Evolutionary conservation across 2,329 filamentous ascomycete genomes (phyloP), one percentile per base, ranked within the genome.

Genomic region (Penicillium glabrum): DNA sequence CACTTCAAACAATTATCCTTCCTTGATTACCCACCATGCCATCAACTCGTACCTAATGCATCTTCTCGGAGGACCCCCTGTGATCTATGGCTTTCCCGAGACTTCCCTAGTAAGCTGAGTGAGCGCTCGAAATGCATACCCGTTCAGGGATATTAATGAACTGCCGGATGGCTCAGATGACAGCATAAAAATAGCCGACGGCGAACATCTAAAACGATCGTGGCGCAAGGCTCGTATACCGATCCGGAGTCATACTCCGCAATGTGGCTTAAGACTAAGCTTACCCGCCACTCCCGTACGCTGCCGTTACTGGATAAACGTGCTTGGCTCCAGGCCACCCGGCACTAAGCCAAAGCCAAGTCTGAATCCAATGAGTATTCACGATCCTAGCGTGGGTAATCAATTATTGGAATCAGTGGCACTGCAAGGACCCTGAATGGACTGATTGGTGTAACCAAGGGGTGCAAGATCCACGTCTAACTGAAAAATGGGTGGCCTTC

Each of bases 391-490:
- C 54, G 39, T 53, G 41, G 31, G 39, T 21, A 43, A 46, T 53
- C 50, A 57, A 57, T 53, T 37, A 53, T 53, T 57, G 46, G 29
- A 27, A 41, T 23, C 29, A 49, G 44, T 51, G 50, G 27, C 46
- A 23, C 11, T 21, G 9, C 23, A 21, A 11, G 21, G 19, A 23
- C 9, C 29, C 39, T 26, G 21, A 23, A 33, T 53, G n/a, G 7
- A 31, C 21, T 49, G 41, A 24, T 49, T 53, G 33, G 54, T 27
- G 29, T 23, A 46, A 9, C 35, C 23, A 27, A 56, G 45, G 45
- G 45, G 14, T 37, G 54, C 43, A 26, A 21, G n/a, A 29, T 49
- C 48, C 52, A 51, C 48, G 37, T 21, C 35, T 23, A 48, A 29
- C 14, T 44, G 31, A 26, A 53, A 54, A 43, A 29, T 33, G 48